Base-by-base conservation (phyloP, 73 alveolate genomes). In the Paramecium biaurelia region DNA sequence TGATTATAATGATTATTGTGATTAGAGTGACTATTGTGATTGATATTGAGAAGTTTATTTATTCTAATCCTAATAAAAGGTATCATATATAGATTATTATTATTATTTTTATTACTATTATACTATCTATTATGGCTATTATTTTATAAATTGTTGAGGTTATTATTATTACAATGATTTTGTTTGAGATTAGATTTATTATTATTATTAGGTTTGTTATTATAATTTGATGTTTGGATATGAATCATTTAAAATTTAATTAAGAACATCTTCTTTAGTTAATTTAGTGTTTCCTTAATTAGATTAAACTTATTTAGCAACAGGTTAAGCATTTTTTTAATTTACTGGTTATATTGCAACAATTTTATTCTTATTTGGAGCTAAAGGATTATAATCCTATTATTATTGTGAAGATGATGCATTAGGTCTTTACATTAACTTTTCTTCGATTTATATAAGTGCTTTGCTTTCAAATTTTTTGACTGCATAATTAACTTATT, bases 371-470 rank as follows among this genome's bases (percentile, higher is more conserved):
- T 63, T 63, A 72, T 72, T 35, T 11, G 86, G 86, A 7, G 90
- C 90, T 43, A 79, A 45, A 24, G 90, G 90, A 45, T 79, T 79
- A 45, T 79, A 79, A 79, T 79, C 56, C 3, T 5, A 42, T 23
- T 41, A 10, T 38, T 43, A 20, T 72, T 72, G 11, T 41, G 7
- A 26, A 14, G 56, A 24, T 79, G 34, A 79, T 20, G 47, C 57
- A 21, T 79, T 35, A 0, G 28, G 28, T 47, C 41, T 37, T 20
- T 10, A 43, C 32, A 79, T 14, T 24, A 18, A n/a, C 18, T 79
- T 41, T 23, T 63, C 56, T 53, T 53, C 68, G 2, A 18, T 53
- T 7, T 15, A 18, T 53, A 15, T 5, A 4, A 53, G 68, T n/a
- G 20, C 59, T 8, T 53, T 53, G 30, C 15, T 53, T 47, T 45